Percentiles rank a stretch among this genome's conserved stretches.
phyloP scores from a whole-genome alignment of 257 asterid genomes.

The Apocynum venetum region DNA sequence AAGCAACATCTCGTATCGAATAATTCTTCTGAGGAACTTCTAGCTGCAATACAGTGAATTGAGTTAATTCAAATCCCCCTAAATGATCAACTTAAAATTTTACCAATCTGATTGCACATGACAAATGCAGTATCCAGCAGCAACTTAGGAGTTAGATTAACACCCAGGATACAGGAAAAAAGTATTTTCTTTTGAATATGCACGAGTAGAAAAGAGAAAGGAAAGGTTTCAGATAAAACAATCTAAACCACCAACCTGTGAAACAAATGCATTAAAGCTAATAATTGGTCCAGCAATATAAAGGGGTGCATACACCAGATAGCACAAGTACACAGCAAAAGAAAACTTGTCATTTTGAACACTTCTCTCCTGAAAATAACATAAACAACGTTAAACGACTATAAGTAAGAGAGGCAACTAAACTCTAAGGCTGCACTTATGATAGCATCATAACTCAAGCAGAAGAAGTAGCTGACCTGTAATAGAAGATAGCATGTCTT shows the following conservation, averaged over 20 bases:
- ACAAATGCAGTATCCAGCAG: constrained; percentile 1
- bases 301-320: constrained; percentile 90
- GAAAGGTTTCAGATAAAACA: neutral
- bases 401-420: constrained; percentile 11
- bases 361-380: constrained; percentile 66
- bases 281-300: constrained; percentile 97
- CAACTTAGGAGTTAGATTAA: neutral
- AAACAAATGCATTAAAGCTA: constrained; percentile 93
- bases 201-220: neutral
- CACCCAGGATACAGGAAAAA: neutral
- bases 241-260: constrained; percentile 65
- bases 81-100: neutral
- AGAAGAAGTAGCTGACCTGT: constrained; percentile 55
- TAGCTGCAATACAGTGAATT: constrained; percentile 47
- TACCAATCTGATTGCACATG: neutral
- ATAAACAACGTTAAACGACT: constrained; percentile 15
- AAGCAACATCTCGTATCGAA: constrained; percentile 52
- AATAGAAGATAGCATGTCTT: constrained; percentile 77
- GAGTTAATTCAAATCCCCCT: neutral
- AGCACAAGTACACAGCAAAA: constrained; percentile 70
- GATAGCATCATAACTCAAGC: constrained; percentile 15
- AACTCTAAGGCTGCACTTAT: neutral
- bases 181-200: neutral
- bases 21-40: constrained; percentile 68
- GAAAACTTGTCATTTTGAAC: constrained; percentile 60